Evolutionary conservation across 768 basidiomycete species (phyloP).

Genomic region (Pleurotus djamor): DNA sequence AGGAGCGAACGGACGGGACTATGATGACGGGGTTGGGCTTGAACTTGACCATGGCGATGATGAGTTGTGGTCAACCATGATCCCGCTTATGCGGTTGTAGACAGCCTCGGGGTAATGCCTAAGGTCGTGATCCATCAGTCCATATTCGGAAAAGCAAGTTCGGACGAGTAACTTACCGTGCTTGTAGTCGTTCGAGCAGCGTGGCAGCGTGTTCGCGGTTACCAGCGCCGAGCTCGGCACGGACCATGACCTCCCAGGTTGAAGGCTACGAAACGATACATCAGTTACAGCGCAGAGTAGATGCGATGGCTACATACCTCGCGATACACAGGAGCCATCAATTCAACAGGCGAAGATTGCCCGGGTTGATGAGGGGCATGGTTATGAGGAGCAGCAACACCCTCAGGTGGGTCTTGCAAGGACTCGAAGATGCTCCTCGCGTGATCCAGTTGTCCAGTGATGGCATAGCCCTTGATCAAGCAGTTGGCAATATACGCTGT

Average conservation of each 20-base stretch:
- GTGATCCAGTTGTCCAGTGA: slow-evolving; percentile 63
- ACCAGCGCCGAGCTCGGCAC: slow-evolving; percentile 82
- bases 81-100: slow-evolving; percentile 75
- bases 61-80: slow-evolving; percentile 69
- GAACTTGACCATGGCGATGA: slow-evolving; percentile 29
- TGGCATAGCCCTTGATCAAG: slow-evolving; percentile 71
- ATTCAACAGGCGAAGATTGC: slow-evolving; percentile 25
- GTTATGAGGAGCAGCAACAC: slow-evolving; percentile 87
- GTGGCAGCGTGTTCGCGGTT: slow-evolving; percentile 67
- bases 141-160: too few relatives aligned
- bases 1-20: background rate
- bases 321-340: slow-evolving; percentile 70
- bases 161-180: slow-evolving; percentile 48
- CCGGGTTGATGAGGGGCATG: slow-evolving; percentile 69
- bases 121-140: too few relatives aligned
- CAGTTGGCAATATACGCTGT: slow-evolving; percentile 95
- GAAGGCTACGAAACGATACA: slow-evolving; percentile 54
- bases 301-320: slow-evolving; percentile 50
- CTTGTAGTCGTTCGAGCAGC: slow-evolving; percentile 69
- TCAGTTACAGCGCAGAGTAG: slow-evolving; percentile 4
- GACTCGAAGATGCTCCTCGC: slow-evolving; percentile 80
- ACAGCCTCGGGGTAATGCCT: slow-evolving; percentile 81
- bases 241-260: slow-evolving; percentile 95
- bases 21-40: slow-evolving; percentile 6
- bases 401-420: slow-evolving; percentile 75